Evolutionary conservation across 2,329 filamentous ascomycete genomes (phyloP).

Genomic region (Aspergillus ibericus): DNA sequence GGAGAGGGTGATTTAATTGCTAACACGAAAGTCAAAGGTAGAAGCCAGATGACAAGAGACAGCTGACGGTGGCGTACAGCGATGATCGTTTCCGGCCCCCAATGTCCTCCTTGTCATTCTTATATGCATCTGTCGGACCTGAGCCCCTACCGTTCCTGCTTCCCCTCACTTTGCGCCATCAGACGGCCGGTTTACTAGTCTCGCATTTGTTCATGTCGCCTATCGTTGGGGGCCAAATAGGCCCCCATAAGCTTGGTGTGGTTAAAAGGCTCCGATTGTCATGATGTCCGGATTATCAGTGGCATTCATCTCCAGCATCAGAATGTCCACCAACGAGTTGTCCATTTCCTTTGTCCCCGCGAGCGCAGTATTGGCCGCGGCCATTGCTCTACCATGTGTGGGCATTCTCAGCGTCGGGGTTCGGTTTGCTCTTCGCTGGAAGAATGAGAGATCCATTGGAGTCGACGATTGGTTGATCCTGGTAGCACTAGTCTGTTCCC

Average conservation of each 20-base stretch:
- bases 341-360: not conserved
- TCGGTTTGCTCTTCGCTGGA: not conserved
- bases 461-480: not conserved
- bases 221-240: no score
- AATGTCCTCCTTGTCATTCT: not conserved
- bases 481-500: not conserved
- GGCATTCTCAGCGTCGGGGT: not conserved
- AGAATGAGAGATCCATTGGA: not conserved
- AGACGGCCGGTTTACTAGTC: not conserved
- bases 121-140: not conserved
- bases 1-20: not conserved
- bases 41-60: not conserved
- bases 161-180: not conserved
- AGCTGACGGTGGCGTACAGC: not conserved
- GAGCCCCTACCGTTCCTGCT: not conserved
- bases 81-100: not conserved
- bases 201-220: not conserved
- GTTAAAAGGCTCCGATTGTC: not conserved
- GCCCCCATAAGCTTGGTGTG: not conserved
- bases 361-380: not conserved
- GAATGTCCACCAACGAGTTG: not conserved
- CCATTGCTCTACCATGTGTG: not conserved
- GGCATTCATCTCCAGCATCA: no score
- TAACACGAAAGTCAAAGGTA: not conserved
- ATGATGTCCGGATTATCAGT: not conserved